Conservation (phyloP, 2,329 filamentous ascomycete species). For the Aspergillus arachidicola region DNA sequence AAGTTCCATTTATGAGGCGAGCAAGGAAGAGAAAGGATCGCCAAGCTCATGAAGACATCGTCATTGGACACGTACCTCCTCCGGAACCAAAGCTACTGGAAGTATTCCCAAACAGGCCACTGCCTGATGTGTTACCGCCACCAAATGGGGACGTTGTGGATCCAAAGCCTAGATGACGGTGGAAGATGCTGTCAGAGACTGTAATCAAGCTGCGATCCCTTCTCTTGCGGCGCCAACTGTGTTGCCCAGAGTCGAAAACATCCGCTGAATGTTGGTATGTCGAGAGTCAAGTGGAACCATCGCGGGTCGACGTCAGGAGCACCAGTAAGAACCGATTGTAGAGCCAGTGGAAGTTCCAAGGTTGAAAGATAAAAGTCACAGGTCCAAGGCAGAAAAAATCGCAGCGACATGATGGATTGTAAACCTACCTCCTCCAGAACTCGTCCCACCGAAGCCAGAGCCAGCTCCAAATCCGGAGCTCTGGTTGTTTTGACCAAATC, state of each 20-base stretch:
- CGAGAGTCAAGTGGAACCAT: constrained; percentile 27
- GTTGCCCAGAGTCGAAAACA: constrained; percentile 30
- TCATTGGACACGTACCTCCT: constrained; percentile 43
- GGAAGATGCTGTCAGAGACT: constrained; percentile 43
- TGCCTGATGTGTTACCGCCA: constrained; percentile 33
- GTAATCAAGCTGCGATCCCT: constrained; percentile 35
- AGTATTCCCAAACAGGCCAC: constrained; percentile 40
- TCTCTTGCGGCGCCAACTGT: constrained; percentile 30
- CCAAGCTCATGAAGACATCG: constrained; percentile 25
- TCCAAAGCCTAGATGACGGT: constrained; percentile 45
- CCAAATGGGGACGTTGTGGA: constrained; percentile 42
- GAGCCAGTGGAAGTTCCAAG: constrained; percentile 10
- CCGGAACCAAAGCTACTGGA: constrained; percentile 45
- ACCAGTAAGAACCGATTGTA: constrained; percentile 24
- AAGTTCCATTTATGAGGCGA: constrained; percentile 14
- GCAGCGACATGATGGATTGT: constrained; percentile 13
- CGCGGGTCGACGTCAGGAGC: constrained; percentile 35
- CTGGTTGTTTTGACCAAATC: constrained; percentile 64
- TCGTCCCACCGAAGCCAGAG: constrained; percentile 38
- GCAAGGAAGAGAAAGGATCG: constrained; percentile 25
- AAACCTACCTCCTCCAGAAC: constrained; percentile 42
- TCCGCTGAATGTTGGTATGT: constrained; percentile 24
- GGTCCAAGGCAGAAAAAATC: constrained; percentile 7
- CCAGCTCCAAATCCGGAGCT: constrained; percentile 44
- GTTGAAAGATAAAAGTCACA: background rate